Evolutionary conservation across 768 basidiomycete genomes (phyloP), one percentile per base, ranked within the genome.

Genomic region (Leucosporidium creatinivorum): DNA sequence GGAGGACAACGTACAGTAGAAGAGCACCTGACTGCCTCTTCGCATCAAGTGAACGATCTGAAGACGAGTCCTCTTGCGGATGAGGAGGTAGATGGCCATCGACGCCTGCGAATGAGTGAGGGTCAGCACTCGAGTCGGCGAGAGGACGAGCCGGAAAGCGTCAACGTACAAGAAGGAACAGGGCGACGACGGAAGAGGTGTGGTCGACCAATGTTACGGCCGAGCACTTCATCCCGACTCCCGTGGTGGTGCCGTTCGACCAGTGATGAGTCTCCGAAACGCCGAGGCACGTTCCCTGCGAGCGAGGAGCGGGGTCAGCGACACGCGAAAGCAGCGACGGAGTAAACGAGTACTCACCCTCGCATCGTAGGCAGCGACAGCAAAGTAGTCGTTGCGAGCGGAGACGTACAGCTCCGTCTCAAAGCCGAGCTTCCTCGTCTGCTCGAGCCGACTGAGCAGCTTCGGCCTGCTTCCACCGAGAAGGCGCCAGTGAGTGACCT

Each of bases 401-500:
- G 33, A 23, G 4, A 58, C 23, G 57, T n/a, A 19, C 3, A 58
- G 31, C 33, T 21, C 39, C 10, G 57, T 58, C 33, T 58, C 57
- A 31, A 58, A 58, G 13, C 57, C 57, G 23, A 25, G 19, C 57
- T 36, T 30, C 33, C 31, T 17, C 31, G 33, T 36, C 23, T n/a
- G 8, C 17, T 23, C 30, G 0, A 39, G 23, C 21, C 39, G 23
- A 13, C 6, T 8, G 23, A 58, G 33, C 10, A n/a, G 13, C 23
- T 30, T 36, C 30, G 31, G 12, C 28, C 17, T 23, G 18, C 30
- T 33, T 13, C 57, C 57, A n/a, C 57, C 33, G 8, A 58, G 23
- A 3, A 58, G 23, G 12, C 33, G 21, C 69, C 69, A 75, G 7
- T 10, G 30, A 0, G 50, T 2, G n/a, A 77, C 68, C 31, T 76